Percentiles rank a stretch among this genome's conserved stretches.
phyloP scores from a whole-genome alignment of 2,329 filamentous ascomycete genomes.

The Aureobasidium sp. region DNA sequence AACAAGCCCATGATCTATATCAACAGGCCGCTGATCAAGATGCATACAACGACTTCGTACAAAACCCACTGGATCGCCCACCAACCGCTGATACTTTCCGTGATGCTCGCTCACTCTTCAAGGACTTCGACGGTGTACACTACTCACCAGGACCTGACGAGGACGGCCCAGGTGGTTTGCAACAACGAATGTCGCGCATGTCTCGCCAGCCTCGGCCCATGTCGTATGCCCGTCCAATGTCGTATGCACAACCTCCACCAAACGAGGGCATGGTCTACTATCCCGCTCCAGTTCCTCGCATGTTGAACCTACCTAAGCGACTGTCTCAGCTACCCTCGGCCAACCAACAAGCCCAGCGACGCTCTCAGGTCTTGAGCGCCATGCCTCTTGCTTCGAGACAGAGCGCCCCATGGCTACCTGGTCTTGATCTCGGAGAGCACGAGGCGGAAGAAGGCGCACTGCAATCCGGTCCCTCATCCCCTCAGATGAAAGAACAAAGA shows the following conservation, averaged over 20 bases:
- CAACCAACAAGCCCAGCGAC: constrained; percentile 58
- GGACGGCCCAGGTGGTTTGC: background rate
- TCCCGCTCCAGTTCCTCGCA: constrained; percentile 85
- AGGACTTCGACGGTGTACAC: constrained; percentile 76
- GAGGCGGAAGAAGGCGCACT: constrained; percentile 8
- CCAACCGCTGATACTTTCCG: constrained; percentile 55
- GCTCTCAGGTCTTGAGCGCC: constrained; percentile 63
- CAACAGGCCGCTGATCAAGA: constrained; percentile 2
- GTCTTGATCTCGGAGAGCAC: constrained; percentile 10
- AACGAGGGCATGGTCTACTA: constrained; percentile 87
- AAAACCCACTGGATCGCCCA: constrained; percentile 34
- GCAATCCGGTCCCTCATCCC: constrained; percentile 12
- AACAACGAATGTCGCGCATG: constrained; percentile 10
- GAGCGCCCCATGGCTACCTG: constrained; percentile 42
- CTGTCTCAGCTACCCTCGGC: constrained; percentile 67
- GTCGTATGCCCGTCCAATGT: constrained; percentile 38
- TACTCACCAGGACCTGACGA: constrained; percentile 50
- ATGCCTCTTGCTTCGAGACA: constrained; percentile 51
- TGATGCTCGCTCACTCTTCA: constrained; percentile 60
- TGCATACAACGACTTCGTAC: background rate
- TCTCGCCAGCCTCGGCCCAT: constrained; percentile 18
- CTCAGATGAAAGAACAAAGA: constrained; percentile 22
- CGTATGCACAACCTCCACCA: constrained; percentile 53
- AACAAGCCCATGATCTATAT: background rate
- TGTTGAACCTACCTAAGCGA: constrained; percentile 86